These are phyloP conservation scores for Quercus tomentella DNA, from an alignment of 331 rosid species.

Conservation along the genomic window DNA sequence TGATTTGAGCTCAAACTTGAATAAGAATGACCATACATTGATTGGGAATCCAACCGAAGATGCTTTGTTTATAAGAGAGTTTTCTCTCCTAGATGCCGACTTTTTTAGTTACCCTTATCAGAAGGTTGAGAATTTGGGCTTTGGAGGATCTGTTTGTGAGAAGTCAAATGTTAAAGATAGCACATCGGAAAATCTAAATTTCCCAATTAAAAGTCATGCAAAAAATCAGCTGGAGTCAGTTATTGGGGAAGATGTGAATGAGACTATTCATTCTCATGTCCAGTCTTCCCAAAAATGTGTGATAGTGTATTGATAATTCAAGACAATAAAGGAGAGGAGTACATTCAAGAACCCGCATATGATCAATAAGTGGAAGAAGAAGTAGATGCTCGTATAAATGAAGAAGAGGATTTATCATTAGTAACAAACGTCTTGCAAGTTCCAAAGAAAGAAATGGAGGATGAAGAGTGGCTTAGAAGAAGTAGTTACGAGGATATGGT, in stretches of 20 bases:
- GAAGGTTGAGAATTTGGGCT: conserved; percentile 34
- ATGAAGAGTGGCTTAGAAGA: too few species aligned
- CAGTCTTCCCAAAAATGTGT: conserved; percentile 13
- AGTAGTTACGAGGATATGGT: too few species aligned
- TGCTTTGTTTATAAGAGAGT: conserved; percentile 20
- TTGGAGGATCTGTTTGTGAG: conserved; percentile 20
- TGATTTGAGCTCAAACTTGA: conserved; percentile 22
- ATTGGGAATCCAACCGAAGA: conserved; percentile 27
- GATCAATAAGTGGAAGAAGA: too few species aligned
- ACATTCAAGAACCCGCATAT: too few species aligned
- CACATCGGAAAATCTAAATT: conserved; percentile 16
- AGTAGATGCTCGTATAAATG: too few species aligned
- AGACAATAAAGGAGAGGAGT: too few species aligned
- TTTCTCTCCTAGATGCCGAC: conserved; percentile 44
- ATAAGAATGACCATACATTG: conserved; percentile 20
- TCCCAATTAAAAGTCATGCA: conserved; percentile 12
- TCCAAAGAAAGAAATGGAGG: too few species aligned
- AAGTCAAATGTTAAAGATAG: conserved; percentile 27
- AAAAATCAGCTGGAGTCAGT: conserved; percentile 20
- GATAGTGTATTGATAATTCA: too few species aligned
- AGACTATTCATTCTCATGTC: conserved; percentile 13
- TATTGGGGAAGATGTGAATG: conserved; percentile 12
- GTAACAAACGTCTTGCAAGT: too few species aligned
- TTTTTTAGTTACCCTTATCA: conserved; percentile 26
- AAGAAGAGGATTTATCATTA: too few species aligned